Conservation (phyloP, 352 stramenopile genomes). For the Pythium grandisporangium region DNA sequence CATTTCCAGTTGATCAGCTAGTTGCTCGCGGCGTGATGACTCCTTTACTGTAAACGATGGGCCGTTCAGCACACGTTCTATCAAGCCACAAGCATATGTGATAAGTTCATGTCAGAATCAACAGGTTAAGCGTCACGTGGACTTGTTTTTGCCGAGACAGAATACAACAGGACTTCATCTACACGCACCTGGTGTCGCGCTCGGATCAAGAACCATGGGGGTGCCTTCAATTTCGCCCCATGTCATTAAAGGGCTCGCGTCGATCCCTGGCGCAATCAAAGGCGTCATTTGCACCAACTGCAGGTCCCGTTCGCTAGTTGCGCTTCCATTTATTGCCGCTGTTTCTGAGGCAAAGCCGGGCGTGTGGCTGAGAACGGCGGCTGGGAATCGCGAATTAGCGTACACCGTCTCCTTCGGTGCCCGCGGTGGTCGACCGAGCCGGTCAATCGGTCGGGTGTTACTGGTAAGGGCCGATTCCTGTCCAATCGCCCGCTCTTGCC, state of each 20-base stretch:
- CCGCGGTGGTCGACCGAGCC: constrained; percentile 15
- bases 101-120: neutral
- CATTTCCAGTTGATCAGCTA: constrained; percentile 48
- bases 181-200: constrained; percentile 37
- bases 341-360: neutral
- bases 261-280: constrained; percentile 52
- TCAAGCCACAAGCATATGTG: neutral
- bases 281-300: constrained; percentile 75
- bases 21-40: constrained; percentile 44
- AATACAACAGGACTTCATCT: no score
- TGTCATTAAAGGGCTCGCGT: constrained; percentile 75
- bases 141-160: no score
- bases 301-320: neutral
- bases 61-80: constrained; percentile 28
- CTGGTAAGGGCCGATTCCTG: no score
- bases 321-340: neutral
- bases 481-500: no score
- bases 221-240: constrained; percentile 82
- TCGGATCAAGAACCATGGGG: constrained; percentile 39
- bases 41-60: constrained; percentile 63
- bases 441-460: constrained; percentile 4
- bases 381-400: constrained; percentile 65
- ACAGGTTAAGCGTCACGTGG: no score
- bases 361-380: no score
- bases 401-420: constrained; percentile 49